These are phyloP conservation scores for Carex kokanica DNA, from an alignment of 176 grass and related monocot genomes.

Conservation along the genomic window DNA sequence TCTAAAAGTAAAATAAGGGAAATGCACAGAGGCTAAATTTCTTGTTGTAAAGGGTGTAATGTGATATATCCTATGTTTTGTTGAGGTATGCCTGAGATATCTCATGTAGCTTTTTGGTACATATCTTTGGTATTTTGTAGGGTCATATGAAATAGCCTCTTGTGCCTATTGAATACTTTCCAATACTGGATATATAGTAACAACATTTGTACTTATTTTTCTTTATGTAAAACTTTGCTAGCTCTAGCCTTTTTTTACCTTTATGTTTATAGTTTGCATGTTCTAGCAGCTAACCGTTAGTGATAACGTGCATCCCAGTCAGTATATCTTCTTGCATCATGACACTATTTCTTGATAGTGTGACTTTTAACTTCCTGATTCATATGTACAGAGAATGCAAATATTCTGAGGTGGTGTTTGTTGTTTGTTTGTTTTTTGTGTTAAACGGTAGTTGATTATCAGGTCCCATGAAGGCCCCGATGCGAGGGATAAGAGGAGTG, in stretches of 20 bases:
- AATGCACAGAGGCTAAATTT: background rate
- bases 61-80: background rate
- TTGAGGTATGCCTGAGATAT: background rate
- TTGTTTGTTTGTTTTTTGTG: slow-evolving; percentile 34
- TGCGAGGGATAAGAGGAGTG: slow-evolving; percentile 72
- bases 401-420: slow-evolving; percentile 15
- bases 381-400: background rate
- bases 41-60: background rate
- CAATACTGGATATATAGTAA: background rate
- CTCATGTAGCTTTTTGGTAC: background rate
- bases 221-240: background rate
- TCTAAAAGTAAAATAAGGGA: background rate
- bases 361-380: background rate
- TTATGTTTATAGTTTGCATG: background rate
- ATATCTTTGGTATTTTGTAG: background rate
- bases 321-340: background rate
- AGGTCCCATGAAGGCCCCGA: slow-evolving; percentile 99
- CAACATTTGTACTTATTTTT: background rate
- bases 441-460: slow-evolving; percentile 89
- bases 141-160: background rate
- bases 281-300: background rate
- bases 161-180: background rate
- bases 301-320: background rate
- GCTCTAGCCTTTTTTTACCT: background rate
- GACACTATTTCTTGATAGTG: background rate